Percentiles rank a stretch among this genome's conserved stretches.
phyloP scores from a whole-genome alignment of 2,329 filamentous ascomycete species.

The Trichoderma lentiforme region DNA sequence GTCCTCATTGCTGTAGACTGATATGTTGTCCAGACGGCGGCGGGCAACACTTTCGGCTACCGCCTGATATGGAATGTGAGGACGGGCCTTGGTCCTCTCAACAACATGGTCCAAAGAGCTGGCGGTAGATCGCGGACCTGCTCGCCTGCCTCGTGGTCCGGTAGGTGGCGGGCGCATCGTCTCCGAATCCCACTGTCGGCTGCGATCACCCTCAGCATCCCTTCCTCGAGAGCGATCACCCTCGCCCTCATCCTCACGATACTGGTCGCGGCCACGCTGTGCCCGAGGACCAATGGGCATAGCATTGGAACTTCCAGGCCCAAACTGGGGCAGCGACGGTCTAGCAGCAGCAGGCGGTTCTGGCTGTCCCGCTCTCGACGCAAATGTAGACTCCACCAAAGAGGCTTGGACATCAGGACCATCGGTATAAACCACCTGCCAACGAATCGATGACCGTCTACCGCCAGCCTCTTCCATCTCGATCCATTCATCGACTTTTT shows the following conservation, averaged over 20 bases:
- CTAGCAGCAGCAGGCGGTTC: neutral
- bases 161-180: slow-evolving; percentile 26
- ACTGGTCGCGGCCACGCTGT: slow-evolving; percentile 22
- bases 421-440: slow-evolving; percentile 70
- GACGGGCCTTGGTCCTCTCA: slow-evolving; percentile 40
- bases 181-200: neutral
- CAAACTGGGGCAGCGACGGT: slow-evolving; percentile 21
- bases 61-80: slow-evolving; percentile 48
- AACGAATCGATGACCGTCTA: slow-evolving; percentile 48
- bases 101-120: slow-evolving; percentile 23
- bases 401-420: slow-evolving; percentile 51
- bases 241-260: neutral
- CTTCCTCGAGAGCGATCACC: slow-evolving; percentile 11
- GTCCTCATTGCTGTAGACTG: slow-evolving; percentile 44
- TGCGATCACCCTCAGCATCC: slow-evolving; percentile 11
- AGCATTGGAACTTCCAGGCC: slow-evolving; percentile 29
- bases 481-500: slow-evolving; percentile 72
- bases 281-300: slow-evolving; percentile 38
- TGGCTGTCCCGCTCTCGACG: slow-evolving; percentile 22
- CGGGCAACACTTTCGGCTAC: slow-evolving; percentile 63
- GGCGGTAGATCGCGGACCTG: slow-evolving; percentile 27
- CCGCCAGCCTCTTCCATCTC: slow-evolving; percentile 57
- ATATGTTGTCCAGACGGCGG: slow-evolving; percentile 59
- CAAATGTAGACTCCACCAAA: slow-evolving; percentile 38
- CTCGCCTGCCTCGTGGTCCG: slow-evolving; percentile 40